Evolutionary conservation across 2,329 filamentous ascomycete genomes (phyloP), one percentile per base, ranked within the genome.

Genomic region (Sporothrix globosa): DNA sequence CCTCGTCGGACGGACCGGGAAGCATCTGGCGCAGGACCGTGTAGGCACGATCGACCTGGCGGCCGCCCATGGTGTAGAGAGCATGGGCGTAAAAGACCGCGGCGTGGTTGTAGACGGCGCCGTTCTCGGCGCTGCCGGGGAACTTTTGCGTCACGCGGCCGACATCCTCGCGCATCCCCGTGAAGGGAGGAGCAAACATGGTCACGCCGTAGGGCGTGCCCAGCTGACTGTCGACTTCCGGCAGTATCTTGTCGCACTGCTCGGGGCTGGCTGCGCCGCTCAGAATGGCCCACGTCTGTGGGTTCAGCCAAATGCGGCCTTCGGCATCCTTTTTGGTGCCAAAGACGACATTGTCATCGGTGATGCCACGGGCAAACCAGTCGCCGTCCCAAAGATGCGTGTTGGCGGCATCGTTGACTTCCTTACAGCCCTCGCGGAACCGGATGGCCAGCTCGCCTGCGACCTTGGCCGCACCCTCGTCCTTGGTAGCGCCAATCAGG

Each of bases 61-160:
- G 78, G 7, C 74, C 79, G 27, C 80, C 81, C 72, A 86, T 81
- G 30, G 78, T 79, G 77, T 88, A 87, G 30, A 88, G 76, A 13
- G 82, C 82, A 79, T 85, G 83, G 63, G 84, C 80, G 76, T 86
- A 88, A 75, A 87, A 88, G 13, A 83, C 81, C 44, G 80, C 82
- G 0, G 86, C 85, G 75, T 88, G 86, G 78, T 87, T 88, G 76
- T 87, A 88, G 21, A 88, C 84, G 30, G 83, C 83, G 0, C 81
- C 86, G 75, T 88, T 88, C 77, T 88, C 86, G n/a, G 82, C 86
- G 58, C 84, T 84, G 2, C 85, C 85, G 2, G 85, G 82, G 70
- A 84, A 85, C 76, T 87, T 87, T 75, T 87, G 85, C 71, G 85
- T 87, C 17, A 87, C 85, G 60, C 85, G 85, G 11, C 86, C 85